phyloP scores from a whole-genome alignment of 768 basidiomycete species.

The Phylloporus sp. region DNA sequence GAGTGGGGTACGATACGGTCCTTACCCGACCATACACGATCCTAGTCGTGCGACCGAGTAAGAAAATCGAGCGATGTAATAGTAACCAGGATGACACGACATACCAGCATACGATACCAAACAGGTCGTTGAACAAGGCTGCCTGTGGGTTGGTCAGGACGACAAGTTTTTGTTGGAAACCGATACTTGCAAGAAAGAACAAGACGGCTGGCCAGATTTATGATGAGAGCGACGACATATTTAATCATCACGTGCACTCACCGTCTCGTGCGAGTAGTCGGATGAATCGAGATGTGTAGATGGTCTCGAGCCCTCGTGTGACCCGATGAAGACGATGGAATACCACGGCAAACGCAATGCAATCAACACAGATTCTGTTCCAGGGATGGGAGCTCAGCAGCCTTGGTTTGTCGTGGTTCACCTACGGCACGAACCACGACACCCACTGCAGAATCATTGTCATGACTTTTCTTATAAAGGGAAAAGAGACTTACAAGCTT shows the following conservation, averaged over 20 bases:
- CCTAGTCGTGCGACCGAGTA: neutral
- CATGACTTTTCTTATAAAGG: neutral
- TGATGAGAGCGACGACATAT: too few species aligned
- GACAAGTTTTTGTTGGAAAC: neutral
- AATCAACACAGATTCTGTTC: neutral
- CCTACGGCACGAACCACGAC: neutral
- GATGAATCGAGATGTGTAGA: too few species aligned
- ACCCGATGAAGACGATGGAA: too few species aligned
- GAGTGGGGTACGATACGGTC: neutral
- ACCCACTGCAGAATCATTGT: neutral
- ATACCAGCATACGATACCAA: neutral
- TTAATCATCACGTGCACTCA: too few species aligned
- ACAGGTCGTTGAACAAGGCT: neutral
- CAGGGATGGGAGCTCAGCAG: neutral
- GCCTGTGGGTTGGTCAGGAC: neutral
- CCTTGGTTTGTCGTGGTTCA: neutral
- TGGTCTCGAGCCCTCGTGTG: too few species aligned
- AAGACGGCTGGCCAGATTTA: neutral
- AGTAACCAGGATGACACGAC: neutral
- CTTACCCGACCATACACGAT: neutral
- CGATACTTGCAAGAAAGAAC: neutral
- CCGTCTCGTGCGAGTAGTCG: too few species aligned
- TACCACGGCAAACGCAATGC: too few species aligned
- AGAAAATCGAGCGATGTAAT: too few species aligned
- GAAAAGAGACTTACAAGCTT: constrained; percentile 1